phyloP scores from a whole-genome alignment of 2,329 filamentous ascomycete species.

The Fusarium austroafricanum region DNA sequence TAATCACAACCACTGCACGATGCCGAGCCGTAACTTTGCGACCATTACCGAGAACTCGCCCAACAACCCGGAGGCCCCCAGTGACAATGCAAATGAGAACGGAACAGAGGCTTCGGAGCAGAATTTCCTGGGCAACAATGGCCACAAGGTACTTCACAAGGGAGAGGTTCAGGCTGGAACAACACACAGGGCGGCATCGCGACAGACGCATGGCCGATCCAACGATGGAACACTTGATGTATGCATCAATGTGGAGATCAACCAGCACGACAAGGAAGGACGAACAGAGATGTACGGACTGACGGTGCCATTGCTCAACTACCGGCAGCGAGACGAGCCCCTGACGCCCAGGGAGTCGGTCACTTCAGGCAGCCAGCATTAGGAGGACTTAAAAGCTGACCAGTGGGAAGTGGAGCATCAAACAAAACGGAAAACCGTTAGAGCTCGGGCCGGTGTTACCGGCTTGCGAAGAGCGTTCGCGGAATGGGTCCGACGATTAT shows the following conservation, averaged over 20 bases:
- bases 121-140: conserved; percentile 65
- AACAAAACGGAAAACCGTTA: not conserved
- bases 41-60: conserved; percentile 89
- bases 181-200: conserved; percentile 76
- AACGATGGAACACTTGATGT: conserved; percentile 78
- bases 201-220: conserved; percentile 64
- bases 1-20: conserved; percentile 83
- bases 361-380: conserved; percentile 30
- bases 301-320: conserved; percentile 78
- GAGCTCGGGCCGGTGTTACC: conserved; percentile 6
- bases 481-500: conserved; percentile 8
- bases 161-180: conserved; percentile 86
- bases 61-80: conserved; percentile 52
- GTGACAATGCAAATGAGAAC: conserved; percentile 40
- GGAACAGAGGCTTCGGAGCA: conserved; percentile 33
- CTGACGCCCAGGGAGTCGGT: conserved; percentile 43
- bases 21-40: conserved; percentile 93
- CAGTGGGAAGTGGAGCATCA: not conserved
- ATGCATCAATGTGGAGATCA: conserved; percentile 86
- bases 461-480: conserved; percentile 9
- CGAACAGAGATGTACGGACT: conserved; percentile 86
- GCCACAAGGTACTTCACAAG: conserved; percentile 76
- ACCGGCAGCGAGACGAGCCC: conserved; percentile 45
- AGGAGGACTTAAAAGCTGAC: conserved; percentile 14
- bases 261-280: conserved; percentile 83